These are phyloP conservation scores for Lentinula edodes DNA, from an alignment of 768 basidiomycete genomes.

Conservation along the genomic window DNA sequence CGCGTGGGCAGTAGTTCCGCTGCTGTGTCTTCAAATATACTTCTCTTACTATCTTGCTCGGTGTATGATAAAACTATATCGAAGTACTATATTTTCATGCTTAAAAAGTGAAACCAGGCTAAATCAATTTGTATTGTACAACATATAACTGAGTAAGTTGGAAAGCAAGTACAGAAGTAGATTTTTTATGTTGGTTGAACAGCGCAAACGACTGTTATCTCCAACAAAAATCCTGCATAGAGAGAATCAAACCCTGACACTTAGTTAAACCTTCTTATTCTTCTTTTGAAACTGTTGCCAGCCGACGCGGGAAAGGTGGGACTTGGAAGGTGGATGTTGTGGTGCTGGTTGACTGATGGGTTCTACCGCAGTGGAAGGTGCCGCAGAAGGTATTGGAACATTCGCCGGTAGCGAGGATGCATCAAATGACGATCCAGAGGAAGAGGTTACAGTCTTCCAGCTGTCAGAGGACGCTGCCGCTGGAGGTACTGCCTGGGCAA, in stretches of 20 bases:
- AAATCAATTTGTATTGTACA: not conserved
- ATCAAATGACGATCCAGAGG: slow-evolving; percentile 59
- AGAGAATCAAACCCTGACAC: not conserved
- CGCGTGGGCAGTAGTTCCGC: too few species aligned
- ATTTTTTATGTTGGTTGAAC: too few species aligned
- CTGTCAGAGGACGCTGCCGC: slow-evolving; percentile 1
- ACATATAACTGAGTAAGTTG: not conserved
- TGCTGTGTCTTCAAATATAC: not conserved
- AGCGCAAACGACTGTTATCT: too few species aligned
- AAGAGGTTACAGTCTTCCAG: slow-evolving; percentile 9
- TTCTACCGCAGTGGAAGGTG: slow-evolving; percentile 15
- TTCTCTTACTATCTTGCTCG: not conserved
- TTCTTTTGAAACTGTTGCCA: slow-evolving; percentile 59
- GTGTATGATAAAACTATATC: not conserved
- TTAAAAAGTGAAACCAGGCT: not conserved
- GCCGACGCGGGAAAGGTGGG: slow-evolving; percentile 35
- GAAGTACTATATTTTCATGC: not conserved
- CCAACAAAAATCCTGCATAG: too few species aligned
- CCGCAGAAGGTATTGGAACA: slow-evolving; percentile 8
- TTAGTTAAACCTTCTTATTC: slow-evolving; percentile 20
- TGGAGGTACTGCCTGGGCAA: slow-evolving; percentile 3
- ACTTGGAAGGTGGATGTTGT: slow-evolving; percentile 11
- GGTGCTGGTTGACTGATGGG: not conserved
- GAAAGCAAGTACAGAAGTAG: too few species aligned
- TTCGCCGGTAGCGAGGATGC: not conserved